Conservation (phyloP, 2,329 filamentous ascomycete species). For the Fusarium solani-melongenae region DNA sequence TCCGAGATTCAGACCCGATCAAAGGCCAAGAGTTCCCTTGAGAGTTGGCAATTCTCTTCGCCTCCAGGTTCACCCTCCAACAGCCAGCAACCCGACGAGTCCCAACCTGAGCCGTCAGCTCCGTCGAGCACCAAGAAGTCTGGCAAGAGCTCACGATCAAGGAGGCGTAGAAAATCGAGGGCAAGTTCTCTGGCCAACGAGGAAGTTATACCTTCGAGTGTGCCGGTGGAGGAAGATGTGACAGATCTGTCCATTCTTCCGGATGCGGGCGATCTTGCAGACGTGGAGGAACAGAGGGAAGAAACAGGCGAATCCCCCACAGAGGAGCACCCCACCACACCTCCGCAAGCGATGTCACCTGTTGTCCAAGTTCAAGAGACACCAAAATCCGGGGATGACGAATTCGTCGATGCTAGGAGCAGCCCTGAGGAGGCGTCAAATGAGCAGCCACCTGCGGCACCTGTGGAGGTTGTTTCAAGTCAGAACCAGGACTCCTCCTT, state of each 20-base stretch:
- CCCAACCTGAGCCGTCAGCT: slow-evolving; percentile 16
- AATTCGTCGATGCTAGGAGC: slow-evolving; percentile 61
- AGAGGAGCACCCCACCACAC: slow-evolving; percentile 16
- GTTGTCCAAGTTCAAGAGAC: slow-evolving; percentile 46
- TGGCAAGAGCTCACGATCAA: slow-evolving; percentile 16
- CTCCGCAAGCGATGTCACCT: slow-evolving; percentile 31
- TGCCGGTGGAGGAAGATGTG: slow-evolving; percentile 32
- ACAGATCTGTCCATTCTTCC: not conserved
- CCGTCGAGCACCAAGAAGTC: slow-evolving; percentile 4
- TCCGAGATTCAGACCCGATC: slow-evolving; percentile 64
- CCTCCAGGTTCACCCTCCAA: slow-evolving; percentile 63
- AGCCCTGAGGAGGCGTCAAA: slow-evolving; percentile 50
- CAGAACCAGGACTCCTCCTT: slow-evolving; percentile 50
- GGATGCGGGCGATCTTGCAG: slow-evolving; percentile 1
- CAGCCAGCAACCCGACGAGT: slow-evolving; percentile 40
- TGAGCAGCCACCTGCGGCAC: slow-evolving; percentile 4
- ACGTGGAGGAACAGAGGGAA: slow-evolving; percentile 8
- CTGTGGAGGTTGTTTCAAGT: slow-evolving; percentile 7
- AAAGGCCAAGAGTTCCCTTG: slow-evolving; percentile 46
- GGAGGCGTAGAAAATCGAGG: slow-evolving; percentile 30
- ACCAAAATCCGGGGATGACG: slow-evolving; percentile 57
- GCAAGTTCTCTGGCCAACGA: slow-evolving; percentile 21
- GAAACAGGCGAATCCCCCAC: slow-evolving; percentile 1
- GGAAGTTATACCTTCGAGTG: slow-evolving; percentile 47
- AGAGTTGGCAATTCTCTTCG: slow-evolving; percentile 67